Conservation (phyloP, 2,329 filamentous ascomycete species). For the Fusarium oxysporum region DNA sequence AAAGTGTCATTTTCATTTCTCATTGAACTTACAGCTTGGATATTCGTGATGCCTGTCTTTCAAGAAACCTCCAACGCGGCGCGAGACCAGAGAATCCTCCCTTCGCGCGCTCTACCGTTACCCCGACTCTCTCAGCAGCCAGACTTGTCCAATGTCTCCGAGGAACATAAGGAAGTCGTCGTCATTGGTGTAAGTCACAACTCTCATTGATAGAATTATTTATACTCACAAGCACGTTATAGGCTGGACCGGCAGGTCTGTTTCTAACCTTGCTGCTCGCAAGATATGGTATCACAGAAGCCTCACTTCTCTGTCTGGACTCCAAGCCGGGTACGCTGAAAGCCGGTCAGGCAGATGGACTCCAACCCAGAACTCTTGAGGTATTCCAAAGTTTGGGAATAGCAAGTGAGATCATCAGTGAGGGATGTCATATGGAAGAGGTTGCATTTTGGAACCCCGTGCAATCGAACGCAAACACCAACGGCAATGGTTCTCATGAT, state of each 20-base stretch:
- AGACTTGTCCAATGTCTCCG: neutral
- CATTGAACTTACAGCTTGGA: rapidly evolving
- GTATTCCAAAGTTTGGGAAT: slow-evolving; percentile 18
- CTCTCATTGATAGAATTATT: rapidly evolving
- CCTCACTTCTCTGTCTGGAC: slow-evolving; percentile 3
- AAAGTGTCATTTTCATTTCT: neutral
- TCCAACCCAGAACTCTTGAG: slow-evolving; percentile 18
- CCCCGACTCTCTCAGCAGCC: slow-evolving; percentile 8
- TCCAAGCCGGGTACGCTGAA: slow-evolving; percentile 12
- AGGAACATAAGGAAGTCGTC: slow-evolving; percentile 5
- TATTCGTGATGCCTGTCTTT: slow-evolving; percentile 14
- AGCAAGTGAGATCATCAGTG: slow-evolving; percentile 12
- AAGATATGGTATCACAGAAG: slow-evolving; percentile 9
- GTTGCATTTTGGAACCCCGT: slow-evolving; percentile 22
- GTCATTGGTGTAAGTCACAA: neutral
- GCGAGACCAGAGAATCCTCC: slow-evolving; percentile 8
- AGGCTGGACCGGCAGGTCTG: slow-evolving; percentile 16
- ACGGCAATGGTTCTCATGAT: neutral
- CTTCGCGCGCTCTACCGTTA: neutral
- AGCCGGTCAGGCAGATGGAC: slow-evolving; percentile 20
- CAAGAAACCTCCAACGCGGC: slow-evolving; percentile 13
- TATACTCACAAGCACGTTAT: neutral
- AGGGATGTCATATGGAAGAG: slow-evolving; percentile 26
- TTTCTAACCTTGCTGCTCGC: slow-evolving; percentile 9
- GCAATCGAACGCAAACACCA: neutral